phyloP scores from a whole-genome alignment of 495 filamentous ascomycete genomes.

The Daldinia childiae region DNA sequence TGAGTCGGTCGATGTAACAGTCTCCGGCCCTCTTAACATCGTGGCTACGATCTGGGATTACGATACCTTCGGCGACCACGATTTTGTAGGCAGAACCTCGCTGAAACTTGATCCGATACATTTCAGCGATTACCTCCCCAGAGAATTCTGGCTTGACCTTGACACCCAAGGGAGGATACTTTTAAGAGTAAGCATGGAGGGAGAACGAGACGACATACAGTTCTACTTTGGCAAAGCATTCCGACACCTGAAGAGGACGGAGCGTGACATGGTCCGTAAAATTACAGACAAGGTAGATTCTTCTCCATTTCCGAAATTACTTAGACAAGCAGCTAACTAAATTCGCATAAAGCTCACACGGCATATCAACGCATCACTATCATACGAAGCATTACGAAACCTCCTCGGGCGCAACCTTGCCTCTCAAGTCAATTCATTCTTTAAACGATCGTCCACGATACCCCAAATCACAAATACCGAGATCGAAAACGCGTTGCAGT shows the following conservation, averaged over 20 bases:
- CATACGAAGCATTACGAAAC: slow-evolving; percentile 76
- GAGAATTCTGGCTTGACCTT: slow-evolving; percentile 97
- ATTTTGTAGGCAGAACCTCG: slow-evolving; percentile 93
- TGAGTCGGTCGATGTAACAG: slow-evolving; percentile 94
- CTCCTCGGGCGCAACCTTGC: slow-evolving; percentile 81
- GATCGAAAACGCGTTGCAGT: slow-evolving; percentile 81
- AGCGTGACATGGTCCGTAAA: slow-evolving; percentile 96
- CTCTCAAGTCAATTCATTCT: slow-evolving; percentile 82
- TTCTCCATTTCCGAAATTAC: background rate
- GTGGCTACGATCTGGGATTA: slow-evolving; percentile 99
- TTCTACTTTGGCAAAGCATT: slow-evolving; percentile 99
- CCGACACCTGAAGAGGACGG: slow-evolving; percentile 90
- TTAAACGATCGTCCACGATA: slow-evolving; percentile 61
- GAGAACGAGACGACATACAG: slow-evolving; percentile 96
- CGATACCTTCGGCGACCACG: slow-evolving; percentile 96
- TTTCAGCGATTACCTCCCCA: slow-evolving; percentile 93
- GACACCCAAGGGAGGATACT: slow-evolving; percentile 94
- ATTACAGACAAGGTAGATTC: slow-evolving; percentile 92
- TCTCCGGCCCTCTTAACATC: slow-evolving; percentile 88
- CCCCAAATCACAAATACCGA: slow-evolving; percentile 73
- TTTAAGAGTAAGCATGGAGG: slow-evolving; percentile 96
- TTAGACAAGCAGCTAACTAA: slow-evolving; percentile 30
- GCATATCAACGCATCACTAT: slow-evolving; percentile 92
- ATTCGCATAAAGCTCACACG: slow-evolving; percentile 74
- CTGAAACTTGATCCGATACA: slow-evolving; percentile 94